Evolutionary conservation across 306 rosid genomes (phyloP).

Genomic region (Medicago truncatula): MtrunA17r5.0-ANR NC_053045.1:39389001-39389500

Average conservation of each 20-base stretch:
- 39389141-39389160: background rate
- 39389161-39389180: too few relatives aligned
- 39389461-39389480: too few relatives aligned
- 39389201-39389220: background rate
- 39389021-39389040: conserved; percentile 21
- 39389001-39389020: conserved; percentile 32
- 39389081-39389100: conserved; percentile 15
- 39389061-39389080: conserved; percentile 1
- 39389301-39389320: too few relatives aligned
- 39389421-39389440: too few relatives aligned
- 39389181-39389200: too few relatives aligned
- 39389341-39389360: too few relatives aligned
- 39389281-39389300: too few relatives aligned
- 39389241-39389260: background rate
- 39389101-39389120: background rate
- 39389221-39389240: background rate
- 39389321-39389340: too few relatives aligned
- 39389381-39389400: background rate
- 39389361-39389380: background rate
- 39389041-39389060: background rate
- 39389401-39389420: too few relatives aligned
- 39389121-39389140: background rate
- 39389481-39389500: too few relatives aligned
- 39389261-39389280: too few relatives aligned
- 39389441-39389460: too few relatives aligned